Evolutionary conservation across 2,329 filamentous ascomycete genomes (phyloP).

Genomic region (Coniochaeta sp.): DNA sequence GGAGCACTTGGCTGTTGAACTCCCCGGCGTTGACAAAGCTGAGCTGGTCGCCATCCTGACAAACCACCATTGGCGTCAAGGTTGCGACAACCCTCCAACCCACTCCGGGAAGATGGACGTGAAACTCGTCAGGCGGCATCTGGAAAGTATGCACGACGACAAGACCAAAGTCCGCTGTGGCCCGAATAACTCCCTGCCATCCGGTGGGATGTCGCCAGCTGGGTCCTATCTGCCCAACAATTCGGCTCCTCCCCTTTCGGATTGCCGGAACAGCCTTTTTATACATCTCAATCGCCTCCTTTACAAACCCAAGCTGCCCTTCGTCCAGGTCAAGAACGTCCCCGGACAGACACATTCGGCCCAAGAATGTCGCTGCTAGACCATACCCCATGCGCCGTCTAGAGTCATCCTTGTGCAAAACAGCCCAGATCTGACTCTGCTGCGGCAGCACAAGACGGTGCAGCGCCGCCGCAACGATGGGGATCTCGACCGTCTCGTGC

Average conservation of each 20-base stretch:
- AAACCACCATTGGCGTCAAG: background rate
- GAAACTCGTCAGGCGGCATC: background rate
- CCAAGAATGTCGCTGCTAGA: conserved; percentile 4
- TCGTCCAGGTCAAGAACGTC: conserved; percentile 3
- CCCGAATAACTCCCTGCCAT: conserved; percentile 3
- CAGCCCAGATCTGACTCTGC: conserved; percentile 5
- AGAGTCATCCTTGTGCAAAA: conserved; percentile 3
- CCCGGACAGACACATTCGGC: conserved; percentile 5
- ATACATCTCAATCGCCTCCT: conserved; percentile 1
- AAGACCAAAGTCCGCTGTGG: background rate
- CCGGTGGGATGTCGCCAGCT: conserved; percentile 4
- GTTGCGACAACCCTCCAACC: background rate
- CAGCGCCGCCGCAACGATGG: conserved; percentile 3
- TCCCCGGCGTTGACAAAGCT: background rate
- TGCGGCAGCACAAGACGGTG: conserved; percentile 4
- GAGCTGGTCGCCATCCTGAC: background rate
- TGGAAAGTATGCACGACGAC: conserved; percentile 4
- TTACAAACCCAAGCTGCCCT: background rate
- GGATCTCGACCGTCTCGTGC: conserved; percentile 6
- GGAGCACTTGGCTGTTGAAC: conserved; percentile 5
- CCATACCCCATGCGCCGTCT: conserved; percentile 3
- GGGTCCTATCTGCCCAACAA: background rate
- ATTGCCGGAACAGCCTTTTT: background rate
- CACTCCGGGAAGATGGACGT: background rate
- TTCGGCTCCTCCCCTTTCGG: conserved; percentile 3